phyloP scores from a whole-genome alignment of 225 moss, liverwort and hornwort genomes.

The Straminergon stramineum region DNA sequence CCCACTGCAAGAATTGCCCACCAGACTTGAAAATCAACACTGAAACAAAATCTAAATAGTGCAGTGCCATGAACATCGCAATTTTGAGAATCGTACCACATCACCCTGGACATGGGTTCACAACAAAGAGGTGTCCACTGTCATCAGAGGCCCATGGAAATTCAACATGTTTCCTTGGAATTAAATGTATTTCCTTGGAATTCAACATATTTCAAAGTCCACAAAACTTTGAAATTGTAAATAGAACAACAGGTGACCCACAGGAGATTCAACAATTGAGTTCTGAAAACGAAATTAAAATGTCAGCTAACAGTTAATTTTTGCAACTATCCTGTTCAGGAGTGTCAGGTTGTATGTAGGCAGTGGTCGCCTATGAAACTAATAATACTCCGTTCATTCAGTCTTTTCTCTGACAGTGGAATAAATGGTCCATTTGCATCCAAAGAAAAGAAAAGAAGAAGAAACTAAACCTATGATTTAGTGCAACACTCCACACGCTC shows the following conservation, averaged over 20 bases:
- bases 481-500: background rate
- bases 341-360: background rate
- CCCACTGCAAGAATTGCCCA: background rate
- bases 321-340: background rate
- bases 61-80: background rate
- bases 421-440: background rate
- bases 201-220: background rate
- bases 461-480: background rate
- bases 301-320: background rate
- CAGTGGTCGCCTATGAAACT: background rate
- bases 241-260: background rate
- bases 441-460: background rate
- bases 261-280: background rate
- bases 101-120: background rate
- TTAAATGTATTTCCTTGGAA: background rate
- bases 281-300: background rate
- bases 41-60: background rate
- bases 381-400: background rate
- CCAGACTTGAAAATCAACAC: background rate
- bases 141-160: background rate
- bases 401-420: background rate
- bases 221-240: background rate
- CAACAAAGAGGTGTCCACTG: background rate
- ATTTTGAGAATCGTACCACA: background rate
- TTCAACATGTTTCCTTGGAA: background rate